Conservation (phyloP, 176 grass and related monocot genomes). For the Zoysia pacifica region DNA sequence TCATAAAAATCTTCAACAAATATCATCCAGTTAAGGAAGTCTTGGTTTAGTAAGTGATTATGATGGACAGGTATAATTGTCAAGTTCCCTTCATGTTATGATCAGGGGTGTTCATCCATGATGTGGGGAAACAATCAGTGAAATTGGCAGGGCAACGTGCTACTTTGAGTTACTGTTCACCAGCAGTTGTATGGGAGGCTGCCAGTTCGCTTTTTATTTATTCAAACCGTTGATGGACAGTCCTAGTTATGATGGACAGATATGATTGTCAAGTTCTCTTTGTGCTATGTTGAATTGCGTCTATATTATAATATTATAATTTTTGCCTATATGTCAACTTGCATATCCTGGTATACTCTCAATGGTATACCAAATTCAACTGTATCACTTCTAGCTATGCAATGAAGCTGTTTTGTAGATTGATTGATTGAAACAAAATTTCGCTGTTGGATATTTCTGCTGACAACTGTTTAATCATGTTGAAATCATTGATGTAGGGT, state of each 20-base stretch:
- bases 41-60: background rate
- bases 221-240: background rate
- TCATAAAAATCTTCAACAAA: no score
- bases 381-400: background rate
- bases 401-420: background rate
- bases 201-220: background rate
- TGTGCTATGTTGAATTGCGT: background rate
- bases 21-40: no score
- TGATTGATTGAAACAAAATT: no score
- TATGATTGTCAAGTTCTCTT: background rate
- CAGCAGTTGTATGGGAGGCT: background rate
- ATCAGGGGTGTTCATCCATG: no score
- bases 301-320: background rate
- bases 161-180: no score
- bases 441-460: no score
- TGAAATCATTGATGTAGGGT: constrained; percentile 34
- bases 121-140: no score
- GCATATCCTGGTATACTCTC: background rate
- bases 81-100: background rate
- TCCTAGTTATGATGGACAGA: background rate
- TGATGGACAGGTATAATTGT: background rate
- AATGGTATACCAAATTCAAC: background rate
- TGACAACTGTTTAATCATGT: constrained; percentile 20
- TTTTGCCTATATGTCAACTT: background rate
- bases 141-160: no score